Base-by-base conservation (phyloP, 2,329 filamentous ascomycete genomes). In the Cercospora sesami region DNA sequence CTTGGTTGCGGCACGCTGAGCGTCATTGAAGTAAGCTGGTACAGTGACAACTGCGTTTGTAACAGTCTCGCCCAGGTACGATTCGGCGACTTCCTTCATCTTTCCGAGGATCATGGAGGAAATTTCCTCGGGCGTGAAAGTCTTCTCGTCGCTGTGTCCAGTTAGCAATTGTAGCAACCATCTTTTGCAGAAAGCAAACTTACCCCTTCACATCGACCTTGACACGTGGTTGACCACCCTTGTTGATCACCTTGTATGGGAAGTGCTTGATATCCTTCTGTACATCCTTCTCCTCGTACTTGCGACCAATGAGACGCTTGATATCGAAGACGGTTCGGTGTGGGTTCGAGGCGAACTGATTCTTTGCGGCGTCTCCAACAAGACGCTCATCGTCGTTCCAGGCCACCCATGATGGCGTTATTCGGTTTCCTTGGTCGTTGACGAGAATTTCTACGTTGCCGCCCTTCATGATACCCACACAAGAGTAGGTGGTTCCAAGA, bases 11-110 rank as follows among this genome's bases (percentile, higher is more conserved):
- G 97, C 94, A 84, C 94, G 92, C 85, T 98, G 94, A 67, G 92
- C 94, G 83, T 98, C 94, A 84, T 97, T 98, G 89, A 98, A 98
- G 87, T 98, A 98, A 77, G 94, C 94, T 72, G 94, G 94, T 59
- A 97, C 94, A 70, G 94, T 98, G 75, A 98, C 94, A 71, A 98
- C 94, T 76, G 93, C 94, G 81, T 98, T 97, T 87, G 95, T 94
- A 79, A 96, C 85, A 70, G 89, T 89, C 86, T 93, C 96, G 83
- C 91, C 89, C 73, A 97, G 89, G 84, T 96, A 97, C 70, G 91
- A 86, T 86, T 97, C 94, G 73, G 94, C 94, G 65, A 94, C 97
- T 86, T 97, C 94, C 89, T 97, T 97, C 91, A 93, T 93, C 87
- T 92, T 92, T 81, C 89, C 88, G 71, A 92, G 84, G 79, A 93